Evolutionary conservation across 1,139 yeast species (phyloP), one percentile per base, ranked within the genome.

Genomic region (Candida pseudocylindracea): DNA sequence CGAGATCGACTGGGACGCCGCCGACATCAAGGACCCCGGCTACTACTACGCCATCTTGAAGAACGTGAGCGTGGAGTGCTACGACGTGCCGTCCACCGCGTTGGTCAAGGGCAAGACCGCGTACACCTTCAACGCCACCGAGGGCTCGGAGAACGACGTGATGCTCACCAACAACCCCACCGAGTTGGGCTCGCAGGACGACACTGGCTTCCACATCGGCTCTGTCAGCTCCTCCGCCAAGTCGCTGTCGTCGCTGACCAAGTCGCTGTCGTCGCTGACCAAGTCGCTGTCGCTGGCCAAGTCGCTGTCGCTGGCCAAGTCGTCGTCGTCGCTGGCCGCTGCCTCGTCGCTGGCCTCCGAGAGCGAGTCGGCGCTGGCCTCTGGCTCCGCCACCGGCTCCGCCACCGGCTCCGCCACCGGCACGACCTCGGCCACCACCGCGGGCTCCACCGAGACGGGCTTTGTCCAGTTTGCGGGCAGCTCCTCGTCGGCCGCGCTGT

Each of bases 1-100:
- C 46, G 55, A 45, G 6, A 68, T 83, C 37, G 66, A 81, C 55
- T 85, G 95, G 95, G 55, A 73, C 49, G 63, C 88, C 27, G 51
- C 60, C 6, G 94, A 81, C 51, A 68, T 81, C 38, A 44, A 59
- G 38, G 57, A 75, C 37, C 66, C 73, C 33, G 94, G 95, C 25
- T 83, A 81, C 55, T 73, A 69, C 54, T 80, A 70, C 47, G 72
- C 78, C 29, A 60, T 66, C 38, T 44, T 83, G 33, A 61, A 72
- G 44, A 63, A 65, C 33, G 57, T 80, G 29, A 55, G 63, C 10
- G 63, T 81, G 33, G 61, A 67, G 31, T 66, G 92, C 43, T 75
- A 78, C 50, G 81, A 66, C 43, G 61, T 78, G 29, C 93, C 93
- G 12, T 15, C 27, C 6, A 15, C 20, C 20, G 45, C 57, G 12